Base-by-base conservation (phyloP, 768 basidiomycete genomes). In the Rhodotorula sphaerocarpa region DNA sequence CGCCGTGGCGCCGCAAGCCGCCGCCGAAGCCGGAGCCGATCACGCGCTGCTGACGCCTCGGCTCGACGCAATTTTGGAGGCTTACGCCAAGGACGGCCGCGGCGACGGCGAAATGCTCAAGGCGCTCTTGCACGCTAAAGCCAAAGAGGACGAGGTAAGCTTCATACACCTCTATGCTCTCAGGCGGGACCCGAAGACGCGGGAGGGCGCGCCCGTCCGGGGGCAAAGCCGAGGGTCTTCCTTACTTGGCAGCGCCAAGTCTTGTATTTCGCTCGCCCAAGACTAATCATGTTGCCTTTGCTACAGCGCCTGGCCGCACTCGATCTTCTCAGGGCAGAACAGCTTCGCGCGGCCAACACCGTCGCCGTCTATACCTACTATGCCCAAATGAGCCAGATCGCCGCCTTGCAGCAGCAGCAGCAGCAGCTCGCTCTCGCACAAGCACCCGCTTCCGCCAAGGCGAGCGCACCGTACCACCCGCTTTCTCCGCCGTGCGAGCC, bases 91-190 rank as follows among this genome's bases (percentile, higher is more conserved):
- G 28, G 25, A 66, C 15, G 65, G 65, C n/a, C 34, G 34, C 18
- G 53, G 48, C 0, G 65, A 66, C 41, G 41, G 31, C 33, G 65
- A 66, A 23, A 36, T 66, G 47, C 43, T 66, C 46, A 66, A 58
- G 47, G 33, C 57, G 25, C 47, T 66, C 31, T 30, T 66, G 23
- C 25, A 48, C 33, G 61, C 65, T 20, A 66, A 66, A 36, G 50
- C 42, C 5, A 62, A 58, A 30, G 65, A 66, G 36, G 65, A 66
- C 53, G 65, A 61, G 65, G 65, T 66, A 42, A 47, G 60, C 30
- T 28, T 25, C 6, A 10, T 39, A 9, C 36, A 39, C 16, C 36
- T 16, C n/a, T n/a, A n/a, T n/a, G n/a, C n/a, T n/a, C n/a, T n/a
- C n/a, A n/a, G n/a, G n/a, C n/a, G n/a, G n/a, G n/a, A n/a, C n/a